Evolutionary conservation across 345 rosid species (phyloP), one percentile per base, ranked within the genome.

Genomic region (Syzygium aromaticum): DNA sequence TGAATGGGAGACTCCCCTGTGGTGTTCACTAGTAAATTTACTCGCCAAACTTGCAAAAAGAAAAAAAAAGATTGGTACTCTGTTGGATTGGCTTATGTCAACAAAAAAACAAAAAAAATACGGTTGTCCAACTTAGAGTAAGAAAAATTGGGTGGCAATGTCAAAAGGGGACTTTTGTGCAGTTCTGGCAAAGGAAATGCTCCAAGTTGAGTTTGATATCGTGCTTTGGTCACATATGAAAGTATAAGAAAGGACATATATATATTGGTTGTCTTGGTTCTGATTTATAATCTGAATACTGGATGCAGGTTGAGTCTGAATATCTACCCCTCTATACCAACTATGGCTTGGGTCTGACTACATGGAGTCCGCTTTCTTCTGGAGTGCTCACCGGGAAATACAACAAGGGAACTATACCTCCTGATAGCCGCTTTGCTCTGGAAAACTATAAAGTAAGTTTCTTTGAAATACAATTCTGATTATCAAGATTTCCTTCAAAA

Each of bases 321-420:
- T 98, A 90, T 91, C 92, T 96, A 40, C 98, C 99, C 59, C 90
- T 98, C 52, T 98, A 95, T 91, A 90, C 85, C 87, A 98, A 95
- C 88, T 93, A 96, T 92, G 99, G 98, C 89, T 84, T 98, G 73
- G 99, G 99, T 88, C 96, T 98, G 46, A 95, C 99, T 30, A 98
- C 99, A 11, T 98, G 99, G 99, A 98, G 99, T 86, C 99, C 99
- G 63, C 98, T 98, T 77, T 96, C 99, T 54, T 96, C 99, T 7
- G 99, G 99, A 63, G 99, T 98, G 85, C 99, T 98, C 90, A 95
- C 98, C 88, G 99, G 99, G 86, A 98, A 98, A 85, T 96, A 98
- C 92, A 93, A 91, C 94, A 96, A 95, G 91, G 99, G 99, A 88
- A 85, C 85, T 40, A 91, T 98, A 89, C 99, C 99, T 33, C 86